Conservation (phyloP, 257 asterid species). For the Petunia secreta region DNA sequence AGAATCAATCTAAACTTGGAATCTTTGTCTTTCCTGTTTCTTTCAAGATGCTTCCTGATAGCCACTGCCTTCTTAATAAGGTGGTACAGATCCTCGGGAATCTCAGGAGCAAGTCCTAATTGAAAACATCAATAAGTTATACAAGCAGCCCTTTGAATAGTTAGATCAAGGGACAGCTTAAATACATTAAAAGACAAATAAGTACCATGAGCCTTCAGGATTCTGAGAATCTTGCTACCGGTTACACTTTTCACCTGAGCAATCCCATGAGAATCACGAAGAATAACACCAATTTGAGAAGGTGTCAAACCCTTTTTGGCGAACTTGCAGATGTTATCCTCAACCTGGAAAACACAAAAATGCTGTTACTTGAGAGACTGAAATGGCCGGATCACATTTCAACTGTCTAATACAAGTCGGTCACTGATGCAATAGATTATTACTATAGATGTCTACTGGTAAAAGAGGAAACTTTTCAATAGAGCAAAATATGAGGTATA, state of each 20-base stretch:
- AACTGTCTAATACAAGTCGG: neutral
- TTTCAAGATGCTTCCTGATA: conserved; percentile 47
- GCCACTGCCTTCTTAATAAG: conserved; percentile 54
- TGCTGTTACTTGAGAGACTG: neutral
- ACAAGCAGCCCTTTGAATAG: too few species aligned
- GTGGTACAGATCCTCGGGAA: conserved; percentile 48
- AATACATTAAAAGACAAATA: neutral
- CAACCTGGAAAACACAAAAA: conserved; percentile 33
- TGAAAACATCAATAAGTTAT: neutral
- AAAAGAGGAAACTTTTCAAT: too few species aligned
- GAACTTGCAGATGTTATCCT: conserved; percentile 47
- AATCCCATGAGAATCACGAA: conserved; percentile 53
- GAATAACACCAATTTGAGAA: conserved; percentile 50
- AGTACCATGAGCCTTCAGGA: conserved; percentile 47
- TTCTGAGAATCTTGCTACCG: conserved; percentile 45
- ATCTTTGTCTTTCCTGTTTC: conserved; percentile 50
- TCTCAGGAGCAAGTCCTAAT: conserved; percentile 48
- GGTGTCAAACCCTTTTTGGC: conserved; percentile 50
- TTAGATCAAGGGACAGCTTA: neutral
- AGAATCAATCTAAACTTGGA: conserved; percentile 50
- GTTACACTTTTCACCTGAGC: conserved; percentile 52
- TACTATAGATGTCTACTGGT: neutral
- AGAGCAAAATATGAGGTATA: neutral
- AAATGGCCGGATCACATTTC: neutral
- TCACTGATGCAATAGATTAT: neutral